Evolutionary conservation across 805 yeast species (phyloP), one percentile per base, ranked within the genome.

Genomic region (Ogataea nonfermentans): DNA sequence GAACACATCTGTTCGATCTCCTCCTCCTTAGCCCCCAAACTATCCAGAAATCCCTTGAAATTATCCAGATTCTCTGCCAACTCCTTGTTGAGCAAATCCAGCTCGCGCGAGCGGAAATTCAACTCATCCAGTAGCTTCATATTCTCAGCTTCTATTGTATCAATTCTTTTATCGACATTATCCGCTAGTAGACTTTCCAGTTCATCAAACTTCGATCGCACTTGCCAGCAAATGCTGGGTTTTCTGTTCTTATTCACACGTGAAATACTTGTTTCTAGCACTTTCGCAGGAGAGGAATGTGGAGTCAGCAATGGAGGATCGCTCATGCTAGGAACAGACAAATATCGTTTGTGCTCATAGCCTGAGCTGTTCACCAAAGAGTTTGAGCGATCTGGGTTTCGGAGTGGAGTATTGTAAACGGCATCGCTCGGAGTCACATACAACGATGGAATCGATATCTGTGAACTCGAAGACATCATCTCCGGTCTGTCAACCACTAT

Each of bases 141-240:
- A 41, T 56, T 66, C 27, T 67, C 60, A 6, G 44, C 32, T 6
- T 56, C 55, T 5, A 70, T 37, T 24, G 53, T 44, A 7, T 44
- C 37, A 5, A 61, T 39, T 14, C 54, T 42, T 26, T 46, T 48
- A 15, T 53, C 55, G 5, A 58, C 38, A 12, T 51, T 57, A 1
- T 48, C 48, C 3, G 58, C 37, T 2, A 55, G 44, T 13, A 52
- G 54, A 7, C 57, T 49, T 17, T 56, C 53, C n/a, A 56, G 46
- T 6, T 61, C 52, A 29, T 52, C 40, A 53, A 62, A 48, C 46
- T 56, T 46, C 48, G 55, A 16, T 44, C 55, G 34, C 23, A 49
- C 46, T 56, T 68, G 41, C 52, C 32, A 53, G 30, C 38, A 62
- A 34, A 12, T 46, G 41, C 17, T 54, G 16, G 31, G 27, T 6